phyloP scores from a whole-genome alignment of 257 asterid species.

The Solanum pimpinellifolium region DNA sequence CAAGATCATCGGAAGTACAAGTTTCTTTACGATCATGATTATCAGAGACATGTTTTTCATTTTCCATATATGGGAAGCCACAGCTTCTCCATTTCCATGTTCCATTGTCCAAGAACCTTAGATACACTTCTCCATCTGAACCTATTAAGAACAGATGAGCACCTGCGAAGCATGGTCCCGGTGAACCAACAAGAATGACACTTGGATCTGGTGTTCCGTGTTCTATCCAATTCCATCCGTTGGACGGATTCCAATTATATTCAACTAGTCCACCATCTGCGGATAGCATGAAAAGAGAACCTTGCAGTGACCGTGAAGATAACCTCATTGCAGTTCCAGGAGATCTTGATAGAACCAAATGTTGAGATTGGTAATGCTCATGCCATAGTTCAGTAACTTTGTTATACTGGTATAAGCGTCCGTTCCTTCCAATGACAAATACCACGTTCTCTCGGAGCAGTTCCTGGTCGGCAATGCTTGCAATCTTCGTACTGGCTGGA shows the following conservation, averaged over 20 bases:
- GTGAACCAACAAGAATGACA: constrained; percentile 59
- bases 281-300: constrained; percentile 75
- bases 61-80: constrained; percentile 35
- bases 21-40: constrained; percentile 8
- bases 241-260: constrained; percentile 47
- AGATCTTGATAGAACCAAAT: constrained; percentile 51
- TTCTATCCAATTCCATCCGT: constrained; percentile 87
- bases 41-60: neutral
- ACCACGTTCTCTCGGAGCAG: constrained; percentile 62
- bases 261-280: constrained; percentile 65
- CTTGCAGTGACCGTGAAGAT: constrained; percentile 26
- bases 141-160: constrained; percentile 51
- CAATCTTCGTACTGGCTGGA: constrained; percentile 45
- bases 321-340: constrained; percentile 64
- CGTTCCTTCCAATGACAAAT: constrained; percentile 50
- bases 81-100: constrained; percentile 75
- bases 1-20: constrained; percentile 15
- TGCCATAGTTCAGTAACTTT: constrained; percentile 72
- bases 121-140: constrained; percentile 62
- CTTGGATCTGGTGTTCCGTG: constrained; percentile 60
- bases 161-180: constrained; percentile 75
- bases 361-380: constrained; percentile 70
- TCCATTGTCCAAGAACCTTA: constrained; percentile 43
- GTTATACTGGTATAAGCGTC: constrained; percentile 76
- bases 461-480: constrained; percentile 72